These are phyloP conservation scores for Falciphora oryzae DNA, from an alignment of 2,329 filamentous ascomycete genomes.

Conservation along the genomic window DNA sequence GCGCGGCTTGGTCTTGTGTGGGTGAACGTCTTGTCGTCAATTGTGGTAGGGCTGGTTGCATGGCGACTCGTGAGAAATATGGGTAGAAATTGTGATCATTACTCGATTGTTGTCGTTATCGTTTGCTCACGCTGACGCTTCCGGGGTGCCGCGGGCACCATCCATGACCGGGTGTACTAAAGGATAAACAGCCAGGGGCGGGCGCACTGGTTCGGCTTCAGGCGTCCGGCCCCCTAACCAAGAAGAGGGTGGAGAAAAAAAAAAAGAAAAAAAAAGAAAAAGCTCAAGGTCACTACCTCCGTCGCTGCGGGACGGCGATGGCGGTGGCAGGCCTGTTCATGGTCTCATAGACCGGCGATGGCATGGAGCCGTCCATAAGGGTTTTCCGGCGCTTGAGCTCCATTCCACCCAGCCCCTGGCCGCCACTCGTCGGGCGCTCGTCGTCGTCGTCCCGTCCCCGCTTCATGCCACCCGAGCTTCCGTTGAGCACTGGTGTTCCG, in stretches of 20 bases:
- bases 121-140: background rate
- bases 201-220: background rate
- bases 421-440: slow-evolving; percentile 28
- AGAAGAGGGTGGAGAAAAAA: background rate
- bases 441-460: slow-evolving; percentile 39
- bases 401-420: slow-evolving; percentile 14
- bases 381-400: slow-evolving; percentile 32
- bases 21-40: background rate
- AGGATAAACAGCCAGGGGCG: background rate
- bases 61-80: background rate
- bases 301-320: slow-evolving; percentile 18
- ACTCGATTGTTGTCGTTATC: background rate
- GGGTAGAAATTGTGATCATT: background rate
- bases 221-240: background rate
- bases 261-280: background rate
- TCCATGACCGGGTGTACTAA: background rate
- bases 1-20: background rate
- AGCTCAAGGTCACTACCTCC: slow-evolving; percentile 4
- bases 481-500: slow-evolving; percentile 59
- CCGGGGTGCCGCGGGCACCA: background rate
- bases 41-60: background rate
- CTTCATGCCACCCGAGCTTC: slow-evolving; percentile 39
- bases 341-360: slow-evolving; percentile 25
- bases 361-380: slow-evolving; percentile 25
- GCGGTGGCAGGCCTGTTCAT: slow-evolving; percentile 22